A percentile compares a stretch with the other conserved stretches of the same genome.
These are phyloP conservation scores for Pseudogymnoascus sp. DNA, from an alignment of 2,329 filamentous ascomycete species.

Conservation along the genomic window DNA sequence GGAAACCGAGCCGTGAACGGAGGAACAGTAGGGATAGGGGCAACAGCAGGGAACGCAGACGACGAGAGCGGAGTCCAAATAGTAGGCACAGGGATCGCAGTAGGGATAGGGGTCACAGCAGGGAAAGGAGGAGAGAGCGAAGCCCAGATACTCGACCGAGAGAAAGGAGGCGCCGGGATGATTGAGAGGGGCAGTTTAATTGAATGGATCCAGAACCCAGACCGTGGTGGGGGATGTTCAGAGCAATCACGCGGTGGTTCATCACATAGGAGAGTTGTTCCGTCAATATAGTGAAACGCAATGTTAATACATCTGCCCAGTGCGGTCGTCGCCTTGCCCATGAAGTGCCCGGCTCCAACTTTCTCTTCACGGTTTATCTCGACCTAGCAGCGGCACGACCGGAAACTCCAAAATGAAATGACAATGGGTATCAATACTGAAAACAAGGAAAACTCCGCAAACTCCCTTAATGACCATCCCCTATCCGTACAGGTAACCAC, in stretches of 20 bases:
- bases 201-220: not conserved
- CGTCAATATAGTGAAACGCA: not conserved
- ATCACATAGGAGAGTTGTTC: not conserved
- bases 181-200: not conserved
- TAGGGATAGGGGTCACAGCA: not conserved
- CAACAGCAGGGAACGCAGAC: constrained; percentile 22
- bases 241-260: not conserved
- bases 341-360: not conserved
- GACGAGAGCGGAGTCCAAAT: not conserved
- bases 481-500: too few relatives aligned
- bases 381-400: not conserved
- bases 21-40: constrained; percentile 22
- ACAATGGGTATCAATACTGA: not conserved
- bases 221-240: not conserved
- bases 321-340: too few relatives aligned
- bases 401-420: too few relatives aligned
- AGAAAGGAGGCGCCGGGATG: not conserved
- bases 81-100: not conserved
- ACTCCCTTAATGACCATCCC: too few relatives aligned
- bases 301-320: not conserved
- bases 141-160: not conserved
- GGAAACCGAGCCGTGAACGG: constrained; percentile 21
- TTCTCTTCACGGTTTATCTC: not conserved
- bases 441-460: not conserved
- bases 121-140: not conserved